Evolutionary conservation across 768 basidiomycete species (phyloP), one percentile per base, ranked within the genome.

Genomic region (Coprinopsis sp.): DNA sequence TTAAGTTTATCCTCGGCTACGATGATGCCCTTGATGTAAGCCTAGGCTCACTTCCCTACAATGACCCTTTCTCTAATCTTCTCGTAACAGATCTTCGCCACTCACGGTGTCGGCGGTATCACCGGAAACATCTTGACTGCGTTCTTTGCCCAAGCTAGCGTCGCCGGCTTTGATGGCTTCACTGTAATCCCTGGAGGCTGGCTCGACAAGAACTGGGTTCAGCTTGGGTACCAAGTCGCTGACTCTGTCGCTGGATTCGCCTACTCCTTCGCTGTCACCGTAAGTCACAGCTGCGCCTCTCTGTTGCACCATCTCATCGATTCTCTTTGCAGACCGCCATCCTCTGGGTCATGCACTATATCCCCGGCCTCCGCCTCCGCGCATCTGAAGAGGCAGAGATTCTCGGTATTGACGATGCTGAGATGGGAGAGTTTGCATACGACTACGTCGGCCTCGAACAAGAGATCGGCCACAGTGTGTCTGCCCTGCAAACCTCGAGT

Each of bases 381-480:
- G 71, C 72, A 21, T 61, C 65, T 10, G 81, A 83, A 51, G 81
- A 84, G 52, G 71, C 69, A 7, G 87, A 89, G 64, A 79, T 84
- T 28, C 69, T 95, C 37, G 93, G 94, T 47, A 81, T 95, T 54
- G 94, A 97, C 66, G 88, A 91, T 57, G 76, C 81, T 1, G 86
- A 93, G 69, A 84, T 91, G 78, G 92, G 91, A 51, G 91, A 94
- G 67, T 91, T 81, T 51, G 84, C 88, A 1, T 91, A 90, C 56
- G 88, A 92, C 64, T 92, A 89, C 52, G 88, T 91, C 25, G 87
- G 83, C 8, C 62, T 89, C 40, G 88, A 89, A 56, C 69, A 71
- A 53, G 77, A 78, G 18, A 28, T 42, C 18, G 40, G 40, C 40
- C 40, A 42, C 4, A 21, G 6, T 23, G 6, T 39, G 6, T 11